Base-by-base conservation (phyloP, 768 basidiomycete genomes). In the Boletus patriciae region DNA sequence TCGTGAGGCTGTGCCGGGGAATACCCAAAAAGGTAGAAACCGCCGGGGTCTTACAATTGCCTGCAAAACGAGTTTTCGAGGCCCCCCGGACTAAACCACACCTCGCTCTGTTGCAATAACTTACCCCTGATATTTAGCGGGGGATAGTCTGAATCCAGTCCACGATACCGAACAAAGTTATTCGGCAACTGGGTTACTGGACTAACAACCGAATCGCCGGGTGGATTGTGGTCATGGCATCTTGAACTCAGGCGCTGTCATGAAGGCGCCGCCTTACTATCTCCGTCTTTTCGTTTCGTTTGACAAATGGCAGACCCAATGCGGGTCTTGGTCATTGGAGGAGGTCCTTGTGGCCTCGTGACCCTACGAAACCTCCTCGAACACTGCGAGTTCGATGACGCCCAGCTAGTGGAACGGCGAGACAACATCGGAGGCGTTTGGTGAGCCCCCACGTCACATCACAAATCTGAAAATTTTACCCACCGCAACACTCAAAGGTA, bases 341-440 rank as follows among this genome's bases (percentile, higher is more conserved):
- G 75, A 1, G 81, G 81, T 2, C 75, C 79, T 13, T 69, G 75
- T 55, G 80, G 81, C 5, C 73, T 83, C 4, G 78, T 81, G 6
- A 66, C 78, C 16, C 73, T 81, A 19, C 76, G 80, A n/a, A 83
- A 83, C 57, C 66, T 81, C 25, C 46, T 72, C n/a, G 69, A 75
- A 43, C 68, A 72, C 2, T 79, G 77, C 11, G 37, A 70, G 0
- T 80, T 80, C 27, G 75, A 74, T 1, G 68, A 70, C n/a, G 80
- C 81, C 0, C 75, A 77, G 41, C 67, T 80, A 0, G 78, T 77
- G 6, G 82, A 83, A 66, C 67, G 81, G 37, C 66, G 66, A 25
- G 65, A 72, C 41, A 75, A 81, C 50, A 70, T 82, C n/a, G 80
- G 82, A 3, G 80, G 81, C 31, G 75, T 80, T 3, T 82, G 82